Evolutionary conservation across 305 asterid species (phyloP).

Genomic region (Solanum hybrid): DNA sequence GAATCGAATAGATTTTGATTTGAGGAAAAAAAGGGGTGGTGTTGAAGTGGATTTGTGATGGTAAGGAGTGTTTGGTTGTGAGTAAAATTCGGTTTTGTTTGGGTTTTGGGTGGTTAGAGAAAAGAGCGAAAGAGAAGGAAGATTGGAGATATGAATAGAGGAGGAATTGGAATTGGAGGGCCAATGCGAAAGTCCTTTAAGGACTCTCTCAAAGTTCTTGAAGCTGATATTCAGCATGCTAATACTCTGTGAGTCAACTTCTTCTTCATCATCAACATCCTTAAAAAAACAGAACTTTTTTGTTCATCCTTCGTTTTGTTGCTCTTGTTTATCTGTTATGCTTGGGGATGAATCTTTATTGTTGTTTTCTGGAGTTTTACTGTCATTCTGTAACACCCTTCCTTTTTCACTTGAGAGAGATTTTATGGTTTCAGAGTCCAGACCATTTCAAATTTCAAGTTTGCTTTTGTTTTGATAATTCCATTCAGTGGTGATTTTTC

Average conservation of each 20-base stretch:
- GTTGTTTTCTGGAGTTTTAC: not conserved
- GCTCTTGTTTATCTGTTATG: not conserved
- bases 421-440: not conserved
- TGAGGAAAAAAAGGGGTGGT: not conserved
- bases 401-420: not conserved
- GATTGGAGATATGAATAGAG: slow-evolving; percentile 40
- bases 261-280: not conserved
- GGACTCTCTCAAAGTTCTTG: slow-evolving; percentile 88
- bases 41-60: not conserved
- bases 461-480: not conserved
- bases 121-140: not conserved
- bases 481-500: not conserved
- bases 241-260: slow-evolving; percentile 60
- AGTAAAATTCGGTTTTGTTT: not conserved
- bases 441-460: not conserved
- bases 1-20: not conserved
- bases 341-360: not conserved
- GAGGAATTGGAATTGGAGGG: slow-evolving; percentile 54
- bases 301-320: not conserved
- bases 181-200: slow-evolving; percentile 74
- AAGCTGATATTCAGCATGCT: slow-evolving; percentile 97
- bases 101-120: not conserved
- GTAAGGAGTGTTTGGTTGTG: not conserved
- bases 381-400: not conserved
- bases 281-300: not conserved